Conservation (phyloP, 768 basidiomycete species). For the Lactarius vividus region DNA sequence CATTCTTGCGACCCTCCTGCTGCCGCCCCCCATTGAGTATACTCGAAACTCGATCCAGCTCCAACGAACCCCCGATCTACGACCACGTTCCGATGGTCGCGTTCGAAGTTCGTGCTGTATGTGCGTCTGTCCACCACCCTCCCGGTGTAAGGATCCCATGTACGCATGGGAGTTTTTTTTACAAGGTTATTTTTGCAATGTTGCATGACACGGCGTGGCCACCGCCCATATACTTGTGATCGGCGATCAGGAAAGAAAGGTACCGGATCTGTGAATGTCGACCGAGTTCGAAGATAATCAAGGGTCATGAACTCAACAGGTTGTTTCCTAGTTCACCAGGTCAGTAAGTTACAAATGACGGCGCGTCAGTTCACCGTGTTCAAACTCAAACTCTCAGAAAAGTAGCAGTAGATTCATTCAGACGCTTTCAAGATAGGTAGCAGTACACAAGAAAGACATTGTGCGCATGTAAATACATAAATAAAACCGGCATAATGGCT, state of each 20-base stretch:
- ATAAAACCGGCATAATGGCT: constrained; percentile 19
- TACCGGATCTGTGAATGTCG: background rate
- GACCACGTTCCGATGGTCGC: background rate
- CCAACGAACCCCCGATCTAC: background rate
- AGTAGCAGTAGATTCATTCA: constrained; percentile 1
- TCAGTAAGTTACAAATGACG: background rate
- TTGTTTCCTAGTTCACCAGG: background rate
- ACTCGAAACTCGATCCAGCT: background rate
- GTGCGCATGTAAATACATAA: constrained; percentile 25
- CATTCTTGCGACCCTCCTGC: background rate
- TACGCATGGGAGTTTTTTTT: background rate
- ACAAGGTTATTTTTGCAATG: background rate
- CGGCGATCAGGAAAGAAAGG: background rate
- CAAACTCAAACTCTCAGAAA: background rate
- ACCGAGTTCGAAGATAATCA: background rate
- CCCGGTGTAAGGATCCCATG: background rate
- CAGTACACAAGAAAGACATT: constrained; percentile 24
- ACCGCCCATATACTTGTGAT: constrained; percentile 4
- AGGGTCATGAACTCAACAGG: background rate
- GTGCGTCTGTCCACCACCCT: background rate
- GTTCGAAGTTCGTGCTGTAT: background rate
- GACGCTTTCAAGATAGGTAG: constrained; percentile 5
- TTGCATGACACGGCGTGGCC: background rate
- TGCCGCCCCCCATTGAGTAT: background rate
- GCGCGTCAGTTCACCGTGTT: background rate